Evolutionary conservation across 2,329 filamentous ascomycete genomes (phyloP), one percentile per base, ranked within the genome.

Genomic region (Aureobasidium lini): DNA sequence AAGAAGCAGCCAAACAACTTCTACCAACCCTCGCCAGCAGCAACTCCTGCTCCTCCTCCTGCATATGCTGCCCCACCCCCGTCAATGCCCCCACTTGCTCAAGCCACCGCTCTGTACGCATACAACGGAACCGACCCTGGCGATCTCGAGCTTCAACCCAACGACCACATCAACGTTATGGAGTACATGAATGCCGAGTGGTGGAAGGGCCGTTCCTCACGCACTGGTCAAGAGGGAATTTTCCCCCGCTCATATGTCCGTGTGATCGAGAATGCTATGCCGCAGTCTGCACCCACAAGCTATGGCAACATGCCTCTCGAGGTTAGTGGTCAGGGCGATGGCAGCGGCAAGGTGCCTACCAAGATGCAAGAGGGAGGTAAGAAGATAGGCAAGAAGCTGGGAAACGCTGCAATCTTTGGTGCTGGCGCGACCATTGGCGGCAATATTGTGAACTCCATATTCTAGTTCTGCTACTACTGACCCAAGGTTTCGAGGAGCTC

Each of bases 161-260:
- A 92, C 70, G 93, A 97, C 76, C 80, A 81, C 64, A 80, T 97
- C 66, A 82, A 84, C 61, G 88, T 97, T 23, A 83, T 85, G 65
- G 90, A 96, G 75, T 92, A 95, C 78, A 94, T 96, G 87, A 97
- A 97, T 75, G 84, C 86, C 63, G 92, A 97, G 75, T 97, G 93
- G 93, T 96, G 91, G 90, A 87, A 90, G 80, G 93, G 93, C 66
- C 84, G 83, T 66, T 96, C 95, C 75, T 79, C 87, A 69, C 85
- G 90, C 57, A 95, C 91, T 8, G 87, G 87, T 59, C 77, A 84
- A 65, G 90, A 95, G 76, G 93, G 93, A 67, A 96, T 97, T 72
- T 97, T 97, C 81, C 93, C 93, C n/a, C 84, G 87, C 66, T 90
- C 83, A 72, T 97, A 97, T 71, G 92, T 95, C 52, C 81, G 78